A percentile compares a stretch with the other conserved stretches of the same genome.
Conservation (phyloP, 805 yeast genomes). For the Saturnispora zaruensis region DNA sequence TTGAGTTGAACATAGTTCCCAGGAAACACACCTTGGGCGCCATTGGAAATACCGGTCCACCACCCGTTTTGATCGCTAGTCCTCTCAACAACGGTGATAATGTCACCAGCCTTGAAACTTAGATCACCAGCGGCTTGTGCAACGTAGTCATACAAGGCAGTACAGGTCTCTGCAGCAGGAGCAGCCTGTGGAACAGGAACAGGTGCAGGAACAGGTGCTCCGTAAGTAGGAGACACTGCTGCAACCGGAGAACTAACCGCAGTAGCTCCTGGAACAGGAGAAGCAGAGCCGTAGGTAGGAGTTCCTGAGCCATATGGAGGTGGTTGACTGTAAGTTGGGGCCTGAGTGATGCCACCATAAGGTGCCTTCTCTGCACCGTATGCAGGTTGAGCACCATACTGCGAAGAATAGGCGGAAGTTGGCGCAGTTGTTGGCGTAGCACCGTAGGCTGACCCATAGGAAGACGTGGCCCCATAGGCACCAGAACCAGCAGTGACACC, state of each 20-base stretch:
- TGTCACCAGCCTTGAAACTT: constrained; percentile 78
- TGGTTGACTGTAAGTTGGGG: constrained; percentile 19
- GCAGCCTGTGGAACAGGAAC: constrained; percentile 30
- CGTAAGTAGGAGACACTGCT: constrained; percentile 17
- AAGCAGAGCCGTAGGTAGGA: constrained; percentile 5
- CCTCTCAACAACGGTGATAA: constrained; percentile 73
- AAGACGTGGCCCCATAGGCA: constrained; percentile 23
- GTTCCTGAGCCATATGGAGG: constrained; percentile 10
- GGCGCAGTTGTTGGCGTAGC: constrained; percentile 19
- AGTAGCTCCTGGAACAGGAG: constrained; percentile 1
- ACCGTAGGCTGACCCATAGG: constrained; percentile 26
- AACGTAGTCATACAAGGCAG: constrained; percentile 83
- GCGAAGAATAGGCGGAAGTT: constrained; percentile 9
- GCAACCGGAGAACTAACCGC: constrained; percentile 13
- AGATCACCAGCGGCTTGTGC: constrained; percentile 94
- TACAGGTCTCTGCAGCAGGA: constrained; percentile 50
- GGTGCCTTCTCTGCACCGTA: constrained; percentile 13
- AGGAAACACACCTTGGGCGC: constrained; percentile 87
- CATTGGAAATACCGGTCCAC: constrained; percentile 93
- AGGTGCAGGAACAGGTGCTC: constrained; percentile 12
- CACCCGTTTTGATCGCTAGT: constrained; percentile 85
- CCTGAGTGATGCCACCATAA: constrained; percentile 15
- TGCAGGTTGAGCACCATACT: constrained; percentile 27
- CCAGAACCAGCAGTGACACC: constrained; percentile 1
- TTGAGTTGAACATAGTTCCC: constrained; percentile 88